Base-by-base conservation (phyloP, 495 filamentous ascomycete genomes). In the Haplographium delicatum region DNA sequence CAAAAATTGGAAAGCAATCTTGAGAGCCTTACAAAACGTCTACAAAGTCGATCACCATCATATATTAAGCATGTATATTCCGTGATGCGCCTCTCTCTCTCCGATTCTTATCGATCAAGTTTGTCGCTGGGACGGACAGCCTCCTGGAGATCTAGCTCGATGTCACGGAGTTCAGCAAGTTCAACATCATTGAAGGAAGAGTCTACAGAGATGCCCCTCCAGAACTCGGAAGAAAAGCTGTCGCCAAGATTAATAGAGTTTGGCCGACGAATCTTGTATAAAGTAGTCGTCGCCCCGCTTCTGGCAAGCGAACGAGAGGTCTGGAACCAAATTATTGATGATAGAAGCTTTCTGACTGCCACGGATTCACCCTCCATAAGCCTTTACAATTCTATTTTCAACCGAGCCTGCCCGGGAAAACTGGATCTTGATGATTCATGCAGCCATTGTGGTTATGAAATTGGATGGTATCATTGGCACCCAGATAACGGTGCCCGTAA, bases 271-370 rank as follows among this genome's bases (percentile, higher is more conserved):
- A 46, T 39, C 20, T 41, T 40, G 3, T 41, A 39, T 8, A 39
- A 28, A 22, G 23, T 27, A 19, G 27, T 3, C 19, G 24, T 16
- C 6, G 34, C 4, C 25, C 22, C 34, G 18, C 22, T 41, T 20
- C 34, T 30, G 35, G 28, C 26, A 39, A 20, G 34, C 19, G 47
- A 50, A 40, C 34, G 35, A 2, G 22, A 50, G 5, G 6, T 50
- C 8, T 50, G 47, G 47, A 39, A 50, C 19, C 34, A 50, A 24
- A 28, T 50, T 24, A 18, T 50, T 41, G 47, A 50, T 40, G 47
- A 50, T 40, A 28, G 5, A 10, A 34, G 41, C 19, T 24, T 50
- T 30, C 15, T 50, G 41, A 34, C 47, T 25, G 33, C 7, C 35
- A 23, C 22, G 15, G 47, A 50, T 9, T 39, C 22, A 20, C 33